These are phyloP conservation scores for Colletotrichum gloeosporioides DNA, from an alignment of 2,329 filamentous ascomycete genomes.

Conservation along the genomic window DNA sequence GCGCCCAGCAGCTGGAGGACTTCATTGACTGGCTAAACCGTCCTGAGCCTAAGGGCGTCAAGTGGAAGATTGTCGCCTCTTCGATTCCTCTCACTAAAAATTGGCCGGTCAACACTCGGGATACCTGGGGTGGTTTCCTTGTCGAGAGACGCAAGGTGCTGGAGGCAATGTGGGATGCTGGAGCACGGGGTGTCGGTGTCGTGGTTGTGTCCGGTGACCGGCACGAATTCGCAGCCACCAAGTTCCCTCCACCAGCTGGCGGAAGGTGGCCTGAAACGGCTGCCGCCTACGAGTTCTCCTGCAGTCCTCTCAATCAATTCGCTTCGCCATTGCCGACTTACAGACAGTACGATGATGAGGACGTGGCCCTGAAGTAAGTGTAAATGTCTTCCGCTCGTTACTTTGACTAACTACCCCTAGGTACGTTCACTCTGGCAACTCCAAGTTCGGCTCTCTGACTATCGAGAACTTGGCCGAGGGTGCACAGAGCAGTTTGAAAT, in stretches of 20 bases:
- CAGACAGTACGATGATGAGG: constrained; percentile 78
- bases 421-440: constrained; percentile 84
- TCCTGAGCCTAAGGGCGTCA: constrained; percentile 76
- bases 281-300: constrained; percentile 88
- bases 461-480: constrained; percentile 72
- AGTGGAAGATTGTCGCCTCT: constrained; percentile 92
- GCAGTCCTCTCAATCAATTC: constrained; percentile 91
- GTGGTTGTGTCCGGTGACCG: constrained; percentile 88
- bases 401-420: constrained; percentile 42
- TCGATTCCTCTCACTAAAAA: constrained; percentile 98
- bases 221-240: constrained; percentile 96
- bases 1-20: constrained; percentile 77
- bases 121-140: constrained; percentile 95
- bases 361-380: constrained; percentile 82
- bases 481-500: constrained; percentile 77
- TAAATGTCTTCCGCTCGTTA: background rate
- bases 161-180: constrained; percentile 90
- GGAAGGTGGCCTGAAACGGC: constrained; percentile 68
- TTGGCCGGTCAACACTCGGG: constrained; percentile 85
- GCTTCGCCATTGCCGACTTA: constrained; percentile 88
- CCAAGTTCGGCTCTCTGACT: constrained; percentile 85
- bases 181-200: constrained; percentile 76
- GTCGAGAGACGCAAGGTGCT: constrained; percentile 79
- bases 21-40: constrained; percentile 78
- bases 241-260: constrained; percentile 67